Evolutionary conservation across 108 stramenopile species (phyloP).

Genomic region (Parietichytrium sp.): DNA sequence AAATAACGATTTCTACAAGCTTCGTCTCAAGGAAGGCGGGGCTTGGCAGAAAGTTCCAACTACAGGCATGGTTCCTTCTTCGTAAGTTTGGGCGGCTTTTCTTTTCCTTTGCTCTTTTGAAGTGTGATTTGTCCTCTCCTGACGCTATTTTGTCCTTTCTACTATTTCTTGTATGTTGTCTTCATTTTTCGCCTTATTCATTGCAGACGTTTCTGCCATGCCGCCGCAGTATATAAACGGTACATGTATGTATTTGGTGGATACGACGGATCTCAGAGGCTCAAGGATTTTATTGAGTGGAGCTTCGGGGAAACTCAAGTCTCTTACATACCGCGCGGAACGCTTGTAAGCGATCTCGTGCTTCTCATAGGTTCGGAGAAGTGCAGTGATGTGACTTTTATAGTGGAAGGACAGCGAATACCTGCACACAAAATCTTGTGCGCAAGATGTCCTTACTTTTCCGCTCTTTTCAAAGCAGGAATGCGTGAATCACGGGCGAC

Average conservation of each 20-base stretch:
- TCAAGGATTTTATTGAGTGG: constrained; percentile 84
- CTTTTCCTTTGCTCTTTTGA: not conserved
- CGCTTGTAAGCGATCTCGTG: constrained; percentile 76
- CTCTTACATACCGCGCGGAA: constrained; percentile 73
- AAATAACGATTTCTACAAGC: constrained; percentile 91
- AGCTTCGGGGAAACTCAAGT: constrained; percentile 53
- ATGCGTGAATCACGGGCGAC: constrained; percentile 80
- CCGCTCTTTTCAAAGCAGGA: constrained; percentile 79
- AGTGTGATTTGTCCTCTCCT: no score
- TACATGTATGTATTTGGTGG: constrained; percentile 88
- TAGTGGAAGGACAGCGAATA: constrained; percentile 81
- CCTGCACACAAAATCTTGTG: constrained; percentile 88
- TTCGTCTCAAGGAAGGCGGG: constrained; percentile 62
- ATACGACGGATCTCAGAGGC: constrained; percentile 77
- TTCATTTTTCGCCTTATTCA: not conserved
- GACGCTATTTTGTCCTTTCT: no score
- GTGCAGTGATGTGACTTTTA: constrained; percentile 83
- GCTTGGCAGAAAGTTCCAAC: constrained; percentile 31
- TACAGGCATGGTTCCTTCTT: not conserved
- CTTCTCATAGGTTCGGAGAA: constrained; percentile 77
- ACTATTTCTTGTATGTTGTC: constrained; percentile 38
- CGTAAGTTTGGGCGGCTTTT: not conserved
- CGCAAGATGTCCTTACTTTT: constrained; percentile 88
- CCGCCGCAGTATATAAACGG: constrained; percentile 44
- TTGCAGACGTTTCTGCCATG: not conserved